Evolutionary conservation across 306 rosid genomes (phyloP).

Genomic region (Fagus crenata): DNA sequence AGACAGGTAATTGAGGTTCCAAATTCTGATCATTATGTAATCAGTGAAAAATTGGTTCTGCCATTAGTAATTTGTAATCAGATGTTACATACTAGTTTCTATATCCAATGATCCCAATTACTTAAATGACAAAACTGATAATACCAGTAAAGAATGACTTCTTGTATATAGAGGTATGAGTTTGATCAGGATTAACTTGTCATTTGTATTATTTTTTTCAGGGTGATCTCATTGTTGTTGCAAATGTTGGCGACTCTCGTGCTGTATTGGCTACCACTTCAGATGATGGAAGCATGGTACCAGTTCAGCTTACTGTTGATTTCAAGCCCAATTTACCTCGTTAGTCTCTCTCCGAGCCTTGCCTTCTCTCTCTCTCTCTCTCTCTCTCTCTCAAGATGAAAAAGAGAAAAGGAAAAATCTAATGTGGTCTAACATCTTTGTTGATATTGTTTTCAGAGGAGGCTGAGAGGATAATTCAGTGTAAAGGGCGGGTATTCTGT

Average conservation of each 20-base stretch:
- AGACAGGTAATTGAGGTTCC: conserved; percentile 60
- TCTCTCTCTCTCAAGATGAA: too few relatives aligned
- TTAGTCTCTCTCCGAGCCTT: conserved; percentile 36
- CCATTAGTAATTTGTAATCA: not conserved
- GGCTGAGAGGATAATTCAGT: conserved; percentile 76
- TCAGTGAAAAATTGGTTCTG: not conserved
- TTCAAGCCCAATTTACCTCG: conserved; percentile 95
- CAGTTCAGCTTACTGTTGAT: conserved; percentile 85
- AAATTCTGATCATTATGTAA: not conserved
- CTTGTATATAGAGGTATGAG: not conserved
- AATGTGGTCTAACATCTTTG: conserved; percentile 14
- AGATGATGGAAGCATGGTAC: conserved; percentile 62
- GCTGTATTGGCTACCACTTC: conserved; percentile 78
- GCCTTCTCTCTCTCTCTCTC: not conserved
- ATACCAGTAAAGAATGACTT: not conserved
- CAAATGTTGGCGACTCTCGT: conserved; percentile 94
- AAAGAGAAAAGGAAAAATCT: not conserved
- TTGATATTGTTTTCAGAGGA: conserved; percentile 57
- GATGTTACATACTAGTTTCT: too few relatives aligned
- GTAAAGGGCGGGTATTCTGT: conserved; percentile 79
- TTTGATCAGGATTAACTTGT: not conserved
- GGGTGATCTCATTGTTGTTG: conserved; percentile 71
- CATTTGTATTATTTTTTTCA: conserved; percentile 12
- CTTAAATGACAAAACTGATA: not conserved
- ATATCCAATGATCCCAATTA: too few relatives aligned